Evolutionary conservation across 305 asterid genomes (phyloP).

Genomic region (Rubia tinctorum): DNA sequence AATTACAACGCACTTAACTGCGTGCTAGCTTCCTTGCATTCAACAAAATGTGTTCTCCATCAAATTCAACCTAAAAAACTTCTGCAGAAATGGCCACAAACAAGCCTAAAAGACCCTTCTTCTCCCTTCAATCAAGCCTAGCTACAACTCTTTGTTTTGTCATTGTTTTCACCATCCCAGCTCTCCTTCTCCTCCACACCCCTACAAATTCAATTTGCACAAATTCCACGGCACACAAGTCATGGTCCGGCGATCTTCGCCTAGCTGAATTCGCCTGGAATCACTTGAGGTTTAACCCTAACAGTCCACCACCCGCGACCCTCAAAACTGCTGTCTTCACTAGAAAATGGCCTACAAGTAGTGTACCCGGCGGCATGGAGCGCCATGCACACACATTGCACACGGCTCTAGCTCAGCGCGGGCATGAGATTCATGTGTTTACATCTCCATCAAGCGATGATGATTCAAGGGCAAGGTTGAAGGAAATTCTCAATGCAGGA

Average conservation of each 20-base stretch:
- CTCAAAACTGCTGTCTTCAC: conserved; percentile 85
- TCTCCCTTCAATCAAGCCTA: conserved; percentile 56
- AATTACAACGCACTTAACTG: conserved; percentile 28
- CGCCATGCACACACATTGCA: conserved; percentile 84
- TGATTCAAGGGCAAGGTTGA: background rate
- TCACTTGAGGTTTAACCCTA: conserved; percentile 34
- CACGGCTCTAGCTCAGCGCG: conserved; percentile 60
- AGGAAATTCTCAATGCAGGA: background rate
- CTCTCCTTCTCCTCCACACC: conserved; percentile 71
- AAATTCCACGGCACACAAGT: conserved; percentile 27
- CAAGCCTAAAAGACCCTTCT: conserved; percentile 42
- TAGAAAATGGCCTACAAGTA: conserved; percentile 75
- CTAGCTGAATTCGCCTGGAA: conserved; percentile 70
- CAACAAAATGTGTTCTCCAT: conserved; percentile 13
- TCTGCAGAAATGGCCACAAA: conserved; percentile 45
- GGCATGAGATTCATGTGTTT: conserved; percentile 70
- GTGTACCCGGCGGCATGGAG: conserved; percentile 88
- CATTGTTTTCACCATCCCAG: conserved; percentile 75
- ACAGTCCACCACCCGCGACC: conserved; percentile 23
- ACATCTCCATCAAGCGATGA: conserved; percentile 50
- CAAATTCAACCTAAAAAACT: conserved; percentile 3
- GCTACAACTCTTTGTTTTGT: conserved; percentile 71
- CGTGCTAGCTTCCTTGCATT: conserved; percentile 24
- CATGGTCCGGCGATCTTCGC: conserved; percentile 81
- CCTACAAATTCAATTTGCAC: conserved; percentile 46